phyloP scores from a whole-genome alignment of 1,284 basidiomycete species.

The Vanrija humicola region DNA sequence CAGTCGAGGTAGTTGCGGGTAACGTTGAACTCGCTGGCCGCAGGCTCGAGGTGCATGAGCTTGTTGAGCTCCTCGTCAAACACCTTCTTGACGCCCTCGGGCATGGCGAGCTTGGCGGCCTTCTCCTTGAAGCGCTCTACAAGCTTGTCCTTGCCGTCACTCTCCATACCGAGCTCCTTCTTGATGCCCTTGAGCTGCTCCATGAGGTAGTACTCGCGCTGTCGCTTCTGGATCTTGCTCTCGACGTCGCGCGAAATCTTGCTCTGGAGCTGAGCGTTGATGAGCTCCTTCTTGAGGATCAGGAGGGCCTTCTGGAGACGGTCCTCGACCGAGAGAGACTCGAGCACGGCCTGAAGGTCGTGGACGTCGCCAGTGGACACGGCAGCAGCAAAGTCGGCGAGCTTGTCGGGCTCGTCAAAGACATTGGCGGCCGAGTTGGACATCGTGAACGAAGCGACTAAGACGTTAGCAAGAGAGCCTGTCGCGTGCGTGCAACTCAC shows the following conservation, averaged over 20 bases:
- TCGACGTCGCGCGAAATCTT: conserved; percentile 95
- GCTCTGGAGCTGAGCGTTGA: conserved; percentile 92
- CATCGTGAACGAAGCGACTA: conserved; percentile 72
- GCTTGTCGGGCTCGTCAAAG: conserved; percentile 96
- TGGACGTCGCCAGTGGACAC: conserved; percentile 86
- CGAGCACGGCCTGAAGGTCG: conserved; percentile 91
- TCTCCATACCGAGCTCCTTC: conserved; percentile 91
- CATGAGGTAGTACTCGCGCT: conserved; percentile 96
- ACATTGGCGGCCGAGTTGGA: conserved; percentile 94
- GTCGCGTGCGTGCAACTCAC: conserved; percentile 18
- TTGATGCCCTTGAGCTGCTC: conserved; percentile 99
- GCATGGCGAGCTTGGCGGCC: conserved; percentile 83
- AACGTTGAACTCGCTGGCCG: conserved; percentile 92
- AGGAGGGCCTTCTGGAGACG: conserved; percentile 84
- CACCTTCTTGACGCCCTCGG: conserved; percentile 83
- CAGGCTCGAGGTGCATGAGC: conserved; percentile 84
- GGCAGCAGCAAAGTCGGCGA: conserved; percentile 96
- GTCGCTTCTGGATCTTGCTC: conserved; percentile 92
- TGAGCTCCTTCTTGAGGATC: conserved; percentile 96
- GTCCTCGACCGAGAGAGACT: conserved; percentile 81
- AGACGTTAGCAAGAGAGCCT: not conserved
- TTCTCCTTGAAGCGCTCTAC: conserved; percentile 95
- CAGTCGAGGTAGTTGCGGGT: conserved; percentile 94
- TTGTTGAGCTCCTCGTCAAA: conserved; percentile 97
- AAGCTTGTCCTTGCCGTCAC: conserved; percentile 93